Conservation (phyloP, 768 basidiomycete species). For the Kwoniella europaea region DNA sequence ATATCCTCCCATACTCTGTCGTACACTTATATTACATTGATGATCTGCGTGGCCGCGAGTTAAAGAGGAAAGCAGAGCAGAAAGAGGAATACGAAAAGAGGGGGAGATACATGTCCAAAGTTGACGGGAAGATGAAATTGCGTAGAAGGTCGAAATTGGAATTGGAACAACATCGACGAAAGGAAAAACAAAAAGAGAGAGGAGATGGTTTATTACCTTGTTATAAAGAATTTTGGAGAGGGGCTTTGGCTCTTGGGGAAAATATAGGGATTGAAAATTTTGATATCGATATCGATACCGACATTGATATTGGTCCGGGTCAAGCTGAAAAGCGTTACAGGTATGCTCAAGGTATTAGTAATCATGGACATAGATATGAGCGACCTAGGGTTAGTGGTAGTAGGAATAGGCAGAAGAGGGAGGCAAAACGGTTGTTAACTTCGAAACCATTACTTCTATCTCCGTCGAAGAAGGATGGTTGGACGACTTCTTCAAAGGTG, state of each 20-base stretch:
- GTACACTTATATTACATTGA: constrained; percentile 3
- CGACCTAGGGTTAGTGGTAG: too few relatives aligned
- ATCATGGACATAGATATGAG: too few relatives aligned
- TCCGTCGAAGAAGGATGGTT: not conserved
- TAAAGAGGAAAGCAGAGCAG: not conserved
- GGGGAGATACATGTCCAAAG: not conserved
- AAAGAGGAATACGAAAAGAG: constrained; percentile 14
- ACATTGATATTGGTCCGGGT: not conserved
- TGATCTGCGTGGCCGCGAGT: constrained; percentile 2
- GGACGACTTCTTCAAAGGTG: too few relatives aligned
- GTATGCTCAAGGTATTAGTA: too few relatives aligned
- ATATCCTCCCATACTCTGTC: not conserved
- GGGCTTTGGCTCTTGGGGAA: not conserved
- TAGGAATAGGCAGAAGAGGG: not conserved
- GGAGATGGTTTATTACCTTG: constrained; percentile 10
- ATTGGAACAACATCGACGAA: not conserved
- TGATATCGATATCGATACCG: not conserved
- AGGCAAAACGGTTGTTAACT: not conserved
- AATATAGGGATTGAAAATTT: not conserved
- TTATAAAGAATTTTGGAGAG: not conserved
- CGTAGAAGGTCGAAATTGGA: constrained; percentile 8
- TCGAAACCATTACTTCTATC: not conserved
- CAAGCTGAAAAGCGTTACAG: too few relatives aligned
- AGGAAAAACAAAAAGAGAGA: not conserved
- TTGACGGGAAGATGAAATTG: constrained; percentile 8